Percentiles rank a stretch among this genome's conserved stretches.
phyloP scores from a whole-genome alignment of 768 basidiomycete species.

The Galerina marginata region DNA sequence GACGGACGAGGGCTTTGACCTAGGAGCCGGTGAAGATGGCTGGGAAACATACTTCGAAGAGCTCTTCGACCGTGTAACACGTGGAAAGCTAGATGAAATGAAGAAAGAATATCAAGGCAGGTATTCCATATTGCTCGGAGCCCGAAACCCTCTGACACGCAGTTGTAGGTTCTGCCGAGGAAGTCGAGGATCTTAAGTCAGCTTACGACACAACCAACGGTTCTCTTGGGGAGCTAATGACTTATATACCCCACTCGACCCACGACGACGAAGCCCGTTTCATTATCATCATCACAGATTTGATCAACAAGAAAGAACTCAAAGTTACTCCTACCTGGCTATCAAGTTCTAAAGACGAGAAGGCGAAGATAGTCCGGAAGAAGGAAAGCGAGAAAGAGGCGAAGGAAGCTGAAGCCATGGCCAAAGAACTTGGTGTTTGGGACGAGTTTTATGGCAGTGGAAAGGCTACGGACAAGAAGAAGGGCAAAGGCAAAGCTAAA shows the following conservation, averaged over 20 bases:
- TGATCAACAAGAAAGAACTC: slow-evolving; percentile 69
- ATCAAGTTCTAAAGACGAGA: slow-evolving; percentile 76
- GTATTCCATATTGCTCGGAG: background rate
- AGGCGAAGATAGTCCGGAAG: slow-evolving; percentile 72
- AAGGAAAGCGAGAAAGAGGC: slow-evolving; percentile 83
- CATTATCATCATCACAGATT: slow-evolving; percentile 64
- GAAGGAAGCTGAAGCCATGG: slow-evolving; percentile 80
- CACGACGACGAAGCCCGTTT: slow-evolving; percentile 88
- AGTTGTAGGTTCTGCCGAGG: slow-evolving; percentile 79
- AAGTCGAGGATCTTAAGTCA: slow-evolving; percentile 74
- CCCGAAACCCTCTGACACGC: background rate
- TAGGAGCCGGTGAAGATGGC: slow-evolving; percentile 77
- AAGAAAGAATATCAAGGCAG: slow-evolving; percentile 93
- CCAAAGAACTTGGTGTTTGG: slow-evolving; percentile 91
- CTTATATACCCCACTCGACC: slow-evolving; percentile 84
- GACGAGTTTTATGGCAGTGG: slow-evolving; percentile 90
- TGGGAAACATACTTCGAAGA: slow-evolving; percentile 97
- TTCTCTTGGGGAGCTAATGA: slow-evolving; percentile 82
- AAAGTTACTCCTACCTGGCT: slow-evolving; percentile 66
- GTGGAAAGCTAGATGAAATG: slow-evolving; percentile 88
- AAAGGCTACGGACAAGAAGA: slow-evolving; percentile 65
- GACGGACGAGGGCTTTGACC: slow-evolving; percentile 79
- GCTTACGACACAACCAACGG: slow-evolving; percentile 80
- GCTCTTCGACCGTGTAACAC: slow-evolving; percentile 86
- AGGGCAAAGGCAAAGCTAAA: slow-evolving; percentile 52